Evolutionary conservation across 2,329 filamentous ascomycete species (phyloP).

Genomic region (Nigrospora oryzae): DNA sequence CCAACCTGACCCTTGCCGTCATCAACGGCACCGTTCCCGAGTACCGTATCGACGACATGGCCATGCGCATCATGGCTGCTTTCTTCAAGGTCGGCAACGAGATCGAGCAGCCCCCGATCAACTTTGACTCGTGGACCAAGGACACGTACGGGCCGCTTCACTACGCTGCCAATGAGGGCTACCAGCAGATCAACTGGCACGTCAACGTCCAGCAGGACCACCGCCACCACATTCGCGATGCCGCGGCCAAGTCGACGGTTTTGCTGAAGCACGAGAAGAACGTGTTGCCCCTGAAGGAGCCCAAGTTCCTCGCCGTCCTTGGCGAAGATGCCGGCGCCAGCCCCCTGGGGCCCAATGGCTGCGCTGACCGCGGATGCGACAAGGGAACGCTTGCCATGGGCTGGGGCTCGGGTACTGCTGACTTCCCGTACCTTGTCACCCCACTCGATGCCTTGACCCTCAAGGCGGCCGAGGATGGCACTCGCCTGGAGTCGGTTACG

Average conservation of each 20-base stretch:
- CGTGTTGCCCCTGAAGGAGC: slow-evolving; percentile 67
- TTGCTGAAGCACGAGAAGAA: slow-evolving; percentile 76
- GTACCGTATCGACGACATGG: slow-evolving; percentile 88
- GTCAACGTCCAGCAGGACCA: slow-evolving; percentile 79
- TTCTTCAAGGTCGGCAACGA: slow-evolving; percentile 58
- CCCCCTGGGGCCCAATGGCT: slow-evolving; percentile 69
- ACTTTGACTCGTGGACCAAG: slow-evolving; percentile 81
- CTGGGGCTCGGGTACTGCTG: slow-evolving; percentile 69
- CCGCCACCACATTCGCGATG: slow-evolving; percentile 61
- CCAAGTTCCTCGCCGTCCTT: slow-evolving; percentile 67
- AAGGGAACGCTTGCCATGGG: slow-evolving; percentile 61
- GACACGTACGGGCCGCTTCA: slow-evolving; percentile 69
- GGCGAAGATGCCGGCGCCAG: slow-evolving; percentile 79
- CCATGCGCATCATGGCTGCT: slow-evolving; percentile 68
- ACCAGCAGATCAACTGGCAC: slow-evolving; percentile 66
- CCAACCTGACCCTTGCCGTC: slow-evolving; percentile 80
- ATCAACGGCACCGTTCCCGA: slow-evolving; percentile 83
- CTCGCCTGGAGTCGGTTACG: slow-evolving; percentile 57
- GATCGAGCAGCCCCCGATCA: slow-evolving; percentile 47
- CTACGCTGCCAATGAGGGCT: slow-evolving; percentile 49
- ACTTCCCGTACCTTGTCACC: slow-evolving; percentile 69
- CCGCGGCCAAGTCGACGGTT: slow-evolving; percentile 74
- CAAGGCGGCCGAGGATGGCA: slow-evolving; percentile 50
- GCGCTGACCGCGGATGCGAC: slow-evolving; percentile 56
- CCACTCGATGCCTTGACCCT: slow-evolving; percentile 62